phyloP scores from a whole-genome alignment of 768 basidiomycete species.

The Lactifluus rugatus region DNA sequence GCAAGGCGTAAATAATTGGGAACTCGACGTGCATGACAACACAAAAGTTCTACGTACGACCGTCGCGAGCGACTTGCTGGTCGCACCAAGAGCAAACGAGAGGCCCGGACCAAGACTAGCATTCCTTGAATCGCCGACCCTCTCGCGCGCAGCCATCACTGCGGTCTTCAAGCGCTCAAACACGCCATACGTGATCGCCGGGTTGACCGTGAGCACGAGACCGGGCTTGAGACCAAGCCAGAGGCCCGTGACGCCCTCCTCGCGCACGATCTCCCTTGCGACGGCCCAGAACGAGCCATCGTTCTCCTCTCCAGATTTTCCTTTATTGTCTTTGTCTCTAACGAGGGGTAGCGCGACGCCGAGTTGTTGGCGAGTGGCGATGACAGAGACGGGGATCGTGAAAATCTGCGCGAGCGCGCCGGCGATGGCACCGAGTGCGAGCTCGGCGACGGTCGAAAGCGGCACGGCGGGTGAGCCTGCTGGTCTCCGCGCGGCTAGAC shows the following conservation, averaged over 20 bases:
- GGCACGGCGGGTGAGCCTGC: conserved; percentile 50
- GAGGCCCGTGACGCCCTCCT: conserved; percentile 78
- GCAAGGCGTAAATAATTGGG: not conserved
- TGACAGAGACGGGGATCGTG: conserved; percentile 95
- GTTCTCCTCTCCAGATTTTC: conserved; percentile 26
- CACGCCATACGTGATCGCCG: conserved; percentile 93
- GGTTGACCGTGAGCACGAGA: conserved; percentile 92
- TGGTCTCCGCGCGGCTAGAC: conserved; percentile 49
- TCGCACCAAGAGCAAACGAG: conserved; percentile 80
- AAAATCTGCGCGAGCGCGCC: conserved; percentile 95
- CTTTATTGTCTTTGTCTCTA: conserved; percentile 6
- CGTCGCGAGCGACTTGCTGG: conserved; percentile 93
- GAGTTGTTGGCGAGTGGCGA: conserved; percentile 95
- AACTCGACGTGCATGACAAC: not conserved
- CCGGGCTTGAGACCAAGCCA: conserved; percentile 93
- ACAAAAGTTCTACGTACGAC: conserved; percentile 59
- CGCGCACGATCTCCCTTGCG: conserved; percentile 76
- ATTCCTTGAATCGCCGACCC: conserved; percentile 27
- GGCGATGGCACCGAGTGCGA: conserved; percentile 82
- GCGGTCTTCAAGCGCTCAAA: conserved; percentile 86
- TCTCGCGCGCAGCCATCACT: conserved; percentile 46
- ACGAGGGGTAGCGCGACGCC: conserved; percentile 33
- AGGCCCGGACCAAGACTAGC: conserved; percentile 67
- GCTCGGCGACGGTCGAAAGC: conserved; percentile 69
- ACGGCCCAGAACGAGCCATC: conserved; percentile 68